Evolutionary conservation across 179 eudicot species (phyloP).

Genomic region (Actinidia polygama): DNA sequence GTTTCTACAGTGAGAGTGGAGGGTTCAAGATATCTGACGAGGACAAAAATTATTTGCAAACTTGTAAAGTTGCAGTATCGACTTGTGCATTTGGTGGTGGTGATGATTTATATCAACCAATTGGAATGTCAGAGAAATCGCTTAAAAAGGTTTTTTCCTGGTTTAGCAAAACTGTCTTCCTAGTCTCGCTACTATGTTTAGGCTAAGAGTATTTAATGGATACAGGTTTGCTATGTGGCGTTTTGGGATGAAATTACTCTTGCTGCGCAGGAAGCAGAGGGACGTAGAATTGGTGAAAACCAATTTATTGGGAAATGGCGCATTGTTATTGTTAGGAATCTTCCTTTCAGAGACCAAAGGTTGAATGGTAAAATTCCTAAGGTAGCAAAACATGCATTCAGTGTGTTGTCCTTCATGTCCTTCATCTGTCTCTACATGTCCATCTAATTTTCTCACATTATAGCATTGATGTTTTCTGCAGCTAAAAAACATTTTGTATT

Average conservation of each 20-base stretch:
- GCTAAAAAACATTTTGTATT: neutral
- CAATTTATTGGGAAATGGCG: conserved; percentile 89
- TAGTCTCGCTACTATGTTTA: neutral
- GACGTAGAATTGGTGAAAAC: conserved; percentile 60
- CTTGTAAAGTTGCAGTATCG: conserved; percentile 87
- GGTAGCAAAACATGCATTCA: conserved; percentile 44
- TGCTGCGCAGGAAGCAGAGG: conserved; percentile 71
- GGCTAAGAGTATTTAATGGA: conserved; percentile 22
- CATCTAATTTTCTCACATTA: neutral
- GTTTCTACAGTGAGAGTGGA: conserved; percentile 84
- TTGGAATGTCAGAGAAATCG: conserved; percentile 88
- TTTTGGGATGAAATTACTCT: conserved; percentile 97
- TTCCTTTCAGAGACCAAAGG: conserved; percentile 88
- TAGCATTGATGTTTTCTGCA: neutral
- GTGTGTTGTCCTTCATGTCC: neutral
- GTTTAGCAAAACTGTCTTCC: conserved; percentile 2
- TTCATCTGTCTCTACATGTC: neutral
- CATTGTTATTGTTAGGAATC: conserved; percentile 71
- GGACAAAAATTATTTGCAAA: conserved; percentile 73
- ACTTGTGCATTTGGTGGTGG: conserved; percentile 99
- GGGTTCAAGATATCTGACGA: conserved; percentile 84
- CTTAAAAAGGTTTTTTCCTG: conserved; percentile 57
- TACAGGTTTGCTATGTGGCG: conserved; percentile 96
- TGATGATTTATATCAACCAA: conserved; percentile 93
- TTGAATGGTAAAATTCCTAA: conserved; percentile 97